Evolutionary conservation across 306 rosid genomes (phyloP), one percentile per base, ranked within the genome.

Genomic region (Castanospermum australe): DNA sequence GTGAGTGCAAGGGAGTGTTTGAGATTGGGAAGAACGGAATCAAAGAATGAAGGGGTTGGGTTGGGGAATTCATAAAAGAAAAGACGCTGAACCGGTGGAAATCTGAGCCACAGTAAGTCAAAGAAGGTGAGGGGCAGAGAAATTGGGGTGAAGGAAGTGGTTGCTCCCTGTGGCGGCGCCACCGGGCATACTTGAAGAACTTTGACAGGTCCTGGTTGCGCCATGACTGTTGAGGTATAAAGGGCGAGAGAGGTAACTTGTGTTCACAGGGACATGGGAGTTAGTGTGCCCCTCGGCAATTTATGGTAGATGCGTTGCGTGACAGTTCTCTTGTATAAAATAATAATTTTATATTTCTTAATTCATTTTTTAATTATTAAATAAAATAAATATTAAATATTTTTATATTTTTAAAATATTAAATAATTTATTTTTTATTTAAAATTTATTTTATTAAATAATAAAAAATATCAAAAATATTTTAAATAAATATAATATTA

Each of bases 71-170:
- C 41, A 22, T 47, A 70, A 42, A 70, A 70, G 44, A 22, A 48
- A 70, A 70, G 62, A 14, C 4, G 15, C 18, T 47, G 44, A 24
- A 68, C 36, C 4, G 62, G 75, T 0, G 62, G 28, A 28, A 44
- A 63, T 0, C 70, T 22, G 15, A 82, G 39, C 75, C 62, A 82
- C 0, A 11, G 6, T 7, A 71, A 0, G 64, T 82, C 79, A 8
- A 82, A 76, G 17, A 77, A 54, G 6, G 86, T 77, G 3, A 78
- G 62, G 30, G 76, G 48, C 6, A 67, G 47, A 2, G 68, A 15
- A 0, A 36, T 9, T 21, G 42, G 14, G 1, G 75, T 21, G 5
- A 21, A 2, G 3, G 75, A 25, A 8, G 56, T 2, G 14, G 71
- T 9, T 2, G 45, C 4, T 5, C 2, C 2, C 14, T 4, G 4